phyloP scores from a whole-genome alignment of 306 rosid species.

The Acacia crassicarpa region DNA sequence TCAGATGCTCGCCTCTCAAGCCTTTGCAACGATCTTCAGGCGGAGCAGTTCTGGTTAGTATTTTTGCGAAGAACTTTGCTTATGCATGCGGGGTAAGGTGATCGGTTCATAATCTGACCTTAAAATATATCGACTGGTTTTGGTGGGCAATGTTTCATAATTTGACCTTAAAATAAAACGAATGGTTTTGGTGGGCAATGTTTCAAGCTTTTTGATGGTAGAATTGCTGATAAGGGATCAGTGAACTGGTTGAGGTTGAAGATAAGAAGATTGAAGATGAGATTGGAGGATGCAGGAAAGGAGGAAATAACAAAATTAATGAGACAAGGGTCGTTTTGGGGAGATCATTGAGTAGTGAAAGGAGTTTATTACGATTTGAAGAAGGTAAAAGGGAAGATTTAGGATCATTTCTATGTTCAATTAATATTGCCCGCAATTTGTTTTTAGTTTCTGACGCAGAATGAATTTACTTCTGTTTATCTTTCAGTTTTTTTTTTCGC shows the following conservation, averaged over 20 bases:
- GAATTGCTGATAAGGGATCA: conserved; percentile 68
- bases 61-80: conserved; percentile 56
- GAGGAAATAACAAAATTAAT: conserved; percentile 49
- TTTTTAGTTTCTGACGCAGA: neutral
- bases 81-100: conserved; percentile 47
- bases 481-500: too few relatives aligned
- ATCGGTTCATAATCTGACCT: conserved; percentile 46
- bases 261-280: conserved; percentile 65
- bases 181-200: conserved; percentile 27
- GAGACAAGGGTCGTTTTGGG: conserved; percentile 46
- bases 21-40: too few relatives aligned
- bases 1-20: too few relatives aligned
- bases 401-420: neutral
- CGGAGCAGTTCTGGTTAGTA: conserved; percentile 8
- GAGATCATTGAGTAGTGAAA: neutral
- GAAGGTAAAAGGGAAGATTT: conserved; percentile 35
- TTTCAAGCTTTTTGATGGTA: conserved; percentile 62
- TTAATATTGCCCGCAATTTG: neutral
- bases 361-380: conserved; percentile 29
- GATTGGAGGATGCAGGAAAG: conserved; percentile 59
- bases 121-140: conserved; percentile 35
- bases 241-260: conserved; percentile 68
- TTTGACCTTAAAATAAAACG: conserved; percentile 41
- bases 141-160: conserved; percentile 34
- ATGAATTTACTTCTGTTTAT: neutral